Evolutionary conservation across 768 basidiomycete species (phyloP), one percentile per base, ranked within the genome.

Genomic region (Boletus eberwhitei): DNA sequence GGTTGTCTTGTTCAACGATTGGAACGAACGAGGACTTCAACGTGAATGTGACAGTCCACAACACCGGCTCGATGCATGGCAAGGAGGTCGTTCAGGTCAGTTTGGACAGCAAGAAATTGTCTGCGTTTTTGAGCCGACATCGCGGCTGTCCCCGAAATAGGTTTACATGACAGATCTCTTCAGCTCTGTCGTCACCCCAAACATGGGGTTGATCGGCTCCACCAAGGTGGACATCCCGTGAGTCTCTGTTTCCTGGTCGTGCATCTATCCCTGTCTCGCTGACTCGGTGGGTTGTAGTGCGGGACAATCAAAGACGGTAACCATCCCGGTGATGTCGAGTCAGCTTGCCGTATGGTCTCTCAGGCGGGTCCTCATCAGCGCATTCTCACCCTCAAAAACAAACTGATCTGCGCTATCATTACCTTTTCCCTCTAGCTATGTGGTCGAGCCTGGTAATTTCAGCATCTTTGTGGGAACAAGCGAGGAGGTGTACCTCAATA

Each of bases 51-150:
- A 86, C 80, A 0, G 83, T 88, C 0, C 76, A 77, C 47, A 87
- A 88, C 59, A 80, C 78, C 0, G 85, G 86, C 1, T 63, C 69
- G 0, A 71, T 76, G 1, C 77, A 74, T 12, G 86, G 85, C 4
- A 81, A 84, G 58, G 87, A 87, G 61, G 85, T 87, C 11, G 81
- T 88, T 2, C 85, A 86, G 77, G 61, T 57, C n/a, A 48, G 48
- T 52, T 53, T 7, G 3, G 4, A 41, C 19, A 21, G 6, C 3
- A 8, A 39, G n/a, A 40, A 11, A 12, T 24, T 21, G 4, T 9
- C 9, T 6, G 24, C 21, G 9, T 29, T 52, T 21, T 22, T 22
- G 9, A 37, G 4, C 32, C 52, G 13, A 56, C 13, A 9, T 26
- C 16, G 26, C 31, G n/a, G 22, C 19, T 17, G 13, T 35, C 35